Conservation (phyloP, 1,139 yeast genomes). For the Pichia sp. region DNA sequence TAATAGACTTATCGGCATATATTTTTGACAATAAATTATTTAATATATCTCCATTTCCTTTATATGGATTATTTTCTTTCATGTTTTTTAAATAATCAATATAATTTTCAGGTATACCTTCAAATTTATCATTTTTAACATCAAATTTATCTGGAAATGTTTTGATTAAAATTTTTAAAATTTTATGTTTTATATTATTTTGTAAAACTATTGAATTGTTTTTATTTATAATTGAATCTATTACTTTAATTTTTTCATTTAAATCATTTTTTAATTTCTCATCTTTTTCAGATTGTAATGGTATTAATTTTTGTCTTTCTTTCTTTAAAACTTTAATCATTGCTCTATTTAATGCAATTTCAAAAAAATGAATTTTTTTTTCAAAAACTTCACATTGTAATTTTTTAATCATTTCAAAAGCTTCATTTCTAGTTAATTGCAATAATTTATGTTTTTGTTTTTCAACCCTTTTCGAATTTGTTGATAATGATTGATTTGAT, state of each 20-base stretch:
- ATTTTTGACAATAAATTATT: slow-evolving; percentile 49
- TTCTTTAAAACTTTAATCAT: slow-evolving; percentile 24
- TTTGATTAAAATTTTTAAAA: slow-evolving; percentile 18
- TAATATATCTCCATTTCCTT: slow-evolving; percentile 37
- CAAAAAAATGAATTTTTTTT: slow-evolving; percentile 46
- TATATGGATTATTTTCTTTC: slow-evolving; percentile 37
- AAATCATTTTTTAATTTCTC: slow-evolving; percentile 4
- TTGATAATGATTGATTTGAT: slow-evolving; percentile 13
- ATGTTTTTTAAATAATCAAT: slow-evolving; percentile 25
- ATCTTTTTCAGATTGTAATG: slow-evolving; percentile 11
- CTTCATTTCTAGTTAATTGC: slow-evolving; percentile 36
- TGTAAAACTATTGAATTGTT: slow-evolving; percentile 4
- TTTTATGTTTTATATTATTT: slow-evolving; percentile 12
- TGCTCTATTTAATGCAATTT: slow-evolving; percentile 30
- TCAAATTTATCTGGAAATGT: slow-evolving; percentile 12
- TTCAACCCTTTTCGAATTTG: slow-evolving; percentile 22
- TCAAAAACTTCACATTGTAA: slow-evolving; percentile 42
- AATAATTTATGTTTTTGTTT: slow-evolving; percentile 34
- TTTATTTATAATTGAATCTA: slow-evolving; percentile 5
- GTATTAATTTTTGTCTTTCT: slow-evolving; percentile 16
- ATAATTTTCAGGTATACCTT: slow-evolving; percentile 30
- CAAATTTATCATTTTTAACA: slow-evolving; percentile 13
- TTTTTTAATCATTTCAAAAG: slow-evolving; percentile 38
- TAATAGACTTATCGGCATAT: slow-evolving; percentile 52
- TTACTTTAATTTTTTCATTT: not conserved